Base-by-base conservation (phyloP, 306 rosid species). In the Quercus aquifolioides region DNA sequence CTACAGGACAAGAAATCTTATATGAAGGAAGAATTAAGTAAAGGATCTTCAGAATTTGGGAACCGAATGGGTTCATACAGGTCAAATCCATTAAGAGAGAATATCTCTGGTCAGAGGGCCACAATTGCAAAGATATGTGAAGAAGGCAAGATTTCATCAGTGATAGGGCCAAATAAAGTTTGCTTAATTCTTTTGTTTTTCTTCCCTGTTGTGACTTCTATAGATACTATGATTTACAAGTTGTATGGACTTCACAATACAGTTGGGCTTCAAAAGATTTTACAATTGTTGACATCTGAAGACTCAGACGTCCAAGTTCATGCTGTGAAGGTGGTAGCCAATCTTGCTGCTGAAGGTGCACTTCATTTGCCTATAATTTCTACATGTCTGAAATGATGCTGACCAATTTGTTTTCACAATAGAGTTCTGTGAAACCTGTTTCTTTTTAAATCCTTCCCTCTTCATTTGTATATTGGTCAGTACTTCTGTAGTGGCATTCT, bases 291-390 rank as follows among this genome's bases (percentile, higher is more conserved):
- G 89, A 75, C 84, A 62, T 90, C 94, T 25, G 87, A 85, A 82
- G 92, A 90, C 73, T 28, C 71, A 33, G 89, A 86, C 52, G 72
- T 87, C 75, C 92, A 90, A 90, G 82, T 86, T 70, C 94, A 90
- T 58, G 94, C 92, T 75, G 91, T 90, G 76, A 90, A 90, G 81
- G 89, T 88, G 88, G 84, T 90, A n/a, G 94, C 94, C 78, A 90
- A 90, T 83, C 94, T 90, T 75, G 94, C 94, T 63, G 94, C 94
- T 83, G 94, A 90, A 90, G 94, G 94, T 90, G 80, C 54, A 46
- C 33, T 43, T 71, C 43, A 54, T 23, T 57, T 74, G 33, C 81
- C 74, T 55, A 23, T 72, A 68, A 55, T 80, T 59, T 68, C 18
- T 35, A 38, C 58, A 25, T 3, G 25, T 73, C 41, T 55, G 28